Evolutionary conservation across 2,329 filamentous ascomycete genomes (phyloP).

Genomic region (Neurospora sp.): DNA sequence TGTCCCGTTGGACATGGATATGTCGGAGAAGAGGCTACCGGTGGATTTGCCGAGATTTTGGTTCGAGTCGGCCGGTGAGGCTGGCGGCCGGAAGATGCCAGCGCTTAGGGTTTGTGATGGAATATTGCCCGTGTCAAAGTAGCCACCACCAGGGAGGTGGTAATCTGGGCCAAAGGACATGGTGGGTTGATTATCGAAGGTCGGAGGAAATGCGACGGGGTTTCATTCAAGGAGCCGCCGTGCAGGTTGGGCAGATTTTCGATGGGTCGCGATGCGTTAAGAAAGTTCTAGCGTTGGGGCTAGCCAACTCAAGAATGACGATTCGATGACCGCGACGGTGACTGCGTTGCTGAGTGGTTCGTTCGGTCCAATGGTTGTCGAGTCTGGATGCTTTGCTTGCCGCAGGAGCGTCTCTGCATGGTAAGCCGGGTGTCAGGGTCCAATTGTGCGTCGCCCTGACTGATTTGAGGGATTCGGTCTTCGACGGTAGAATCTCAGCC

Average conservation of each 20-base stretch:
- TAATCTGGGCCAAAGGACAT: constrained; percentile 24
- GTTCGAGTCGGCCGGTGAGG: constrained; percentile 19
- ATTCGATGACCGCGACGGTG: background rate
- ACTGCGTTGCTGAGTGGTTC: background rate
- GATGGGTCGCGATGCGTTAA: constrained; percentile 1
- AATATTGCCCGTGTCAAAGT: constrained; percentile 18
- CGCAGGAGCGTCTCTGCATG: background rate
- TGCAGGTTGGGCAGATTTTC: background rate
- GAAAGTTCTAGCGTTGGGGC: background rate
- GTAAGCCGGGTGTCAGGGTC: background rate
- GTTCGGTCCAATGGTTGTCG: background rate
- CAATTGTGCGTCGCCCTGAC: background rate
- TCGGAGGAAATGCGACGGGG: background rate
- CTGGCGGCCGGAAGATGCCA: constrained; percentile 24
- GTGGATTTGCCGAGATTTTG: constrained; percentile 26
- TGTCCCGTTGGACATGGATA: constrained; percentile 18
- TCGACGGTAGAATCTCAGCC: background rate
- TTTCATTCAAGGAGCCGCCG: background rate
- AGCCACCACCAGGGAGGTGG: constrained; percentile 24
- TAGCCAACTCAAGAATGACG: constrained; percentile 1
- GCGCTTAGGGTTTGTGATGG: constrained; percentile 20
- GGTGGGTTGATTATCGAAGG: background rate
- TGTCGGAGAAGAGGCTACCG: constrained; percentile 28
- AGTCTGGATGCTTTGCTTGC: background rate
- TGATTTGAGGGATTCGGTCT: background rate